Conservation (phyloP, 768 basidiomycete species). For the Rhodotorula graminis region DNA sequence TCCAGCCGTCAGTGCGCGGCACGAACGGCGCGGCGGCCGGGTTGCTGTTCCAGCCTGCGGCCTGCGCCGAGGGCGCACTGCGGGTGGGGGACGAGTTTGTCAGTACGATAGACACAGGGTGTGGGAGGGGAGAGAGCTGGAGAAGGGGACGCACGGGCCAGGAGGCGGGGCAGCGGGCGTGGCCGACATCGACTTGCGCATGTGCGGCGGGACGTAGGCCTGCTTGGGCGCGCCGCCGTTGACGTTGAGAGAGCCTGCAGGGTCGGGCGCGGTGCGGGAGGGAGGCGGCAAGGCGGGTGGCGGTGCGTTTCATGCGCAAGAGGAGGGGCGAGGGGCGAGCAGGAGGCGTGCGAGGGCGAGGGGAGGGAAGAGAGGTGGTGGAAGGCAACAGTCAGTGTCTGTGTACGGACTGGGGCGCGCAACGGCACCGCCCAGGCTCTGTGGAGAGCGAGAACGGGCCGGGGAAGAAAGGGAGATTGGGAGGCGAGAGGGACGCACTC, state of each 20-base stretch:
- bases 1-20: conserved; percentile 17
- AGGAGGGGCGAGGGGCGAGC: background rate
- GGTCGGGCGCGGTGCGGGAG: background rate
- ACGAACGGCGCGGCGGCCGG: conserved; percentile 22
- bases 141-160: conserved; percentile 7
- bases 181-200: conserved; percentile 24
- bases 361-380: background rate
- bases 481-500: conserved; percentile 4
- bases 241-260: conserved; percentile 25
- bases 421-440: background rate
- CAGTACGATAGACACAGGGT: too few relatives aligned
- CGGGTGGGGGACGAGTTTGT: background rate
- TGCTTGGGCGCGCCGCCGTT: conserved; percentile 14
- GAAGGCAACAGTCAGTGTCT: background rate
- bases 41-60: conserved; percentile 18
- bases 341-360: background rate
- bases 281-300: background rate
- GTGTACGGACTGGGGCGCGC: background rate
- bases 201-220: conserved; percentile 39
- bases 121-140: background rate
- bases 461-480: background rate
- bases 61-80: background rate
- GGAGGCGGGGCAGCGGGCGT: conserved; percentile 9
- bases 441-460: background rate
- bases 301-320: background rate